Evolutionary conservation across 1,139 yeast genomes (phyloP).

Genomic region (Candida labiduridarum): DNA sequence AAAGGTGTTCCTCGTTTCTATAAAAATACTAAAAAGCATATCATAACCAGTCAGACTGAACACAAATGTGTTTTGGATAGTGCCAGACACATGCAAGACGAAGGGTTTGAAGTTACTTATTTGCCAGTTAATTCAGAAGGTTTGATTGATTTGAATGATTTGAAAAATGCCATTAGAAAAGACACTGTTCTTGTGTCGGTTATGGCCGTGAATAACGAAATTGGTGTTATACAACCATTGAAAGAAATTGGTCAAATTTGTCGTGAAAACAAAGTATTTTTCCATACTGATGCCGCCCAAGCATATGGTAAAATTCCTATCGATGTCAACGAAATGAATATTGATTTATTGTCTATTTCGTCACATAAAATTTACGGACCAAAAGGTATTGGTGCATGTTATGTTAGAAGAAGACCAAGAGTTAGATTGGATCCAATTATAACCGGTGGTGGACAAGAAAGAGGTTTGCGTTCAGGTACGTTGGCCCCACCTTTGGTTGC

Average conservation of each 20-base stretch:
- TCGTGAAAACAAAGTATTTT: slow-evolving; percentile 82
- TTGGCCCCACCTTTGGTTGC: slow-evolving; percentile 93
- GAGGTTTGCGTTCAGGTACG: slow-evolving; percentile 97
- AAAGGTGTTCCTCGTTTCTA: slow-evolving; percentile 97
- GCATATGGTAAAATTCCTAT: slow-evolving; percentile 93
- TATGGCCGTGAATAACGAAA: slow-evolving; percentile 98
- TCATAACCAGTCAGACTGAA: slow-evolving; percentile 94
- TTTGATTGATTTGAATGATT: slow-evolving; percentile 70
- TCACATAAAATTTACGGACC: slow-evolving; percentile 98
- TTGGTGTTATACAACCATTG: slow-evolving; percentile 95
- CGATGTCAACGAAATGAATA: slow-evolving; percentile 91
- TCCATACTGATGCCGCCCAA: slow-evolving; percentile 99
- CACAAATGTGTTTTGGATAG: slow-evolving; percentile 98
- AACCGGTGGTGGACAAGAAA: slow-evolving; percentile 99
- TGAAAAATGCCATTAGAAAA: slow-evolving; percentile 83
- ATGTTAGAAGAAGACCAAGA: slow-evolving; percentile 96
- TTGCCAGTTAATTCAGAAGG: slow-evolving; percentile 85
- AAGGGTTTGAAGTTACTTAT: slow-evolving; percentile 95
- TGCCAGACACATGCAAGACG: slow-evolving; percentile 92
- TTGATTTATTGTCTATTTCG: slow-evolving; percentile 89
- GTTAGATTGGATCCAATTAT: slow-evolving; percentile 94
- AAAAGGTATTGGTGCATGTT: slow-evolving; percentile 95
- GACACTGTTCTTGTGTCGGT: slow-evolving; percentile 91
- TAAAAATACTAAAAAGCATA: slow-evolving; percentile 85
- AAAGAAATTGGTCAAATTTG: slow-evolving; percentile 92